Evolutionary conservation across 257 asterid species (phyloP), one percentile per base, ranked within the genome.

Genomic region (Leptodermis oblonga): DNA sequence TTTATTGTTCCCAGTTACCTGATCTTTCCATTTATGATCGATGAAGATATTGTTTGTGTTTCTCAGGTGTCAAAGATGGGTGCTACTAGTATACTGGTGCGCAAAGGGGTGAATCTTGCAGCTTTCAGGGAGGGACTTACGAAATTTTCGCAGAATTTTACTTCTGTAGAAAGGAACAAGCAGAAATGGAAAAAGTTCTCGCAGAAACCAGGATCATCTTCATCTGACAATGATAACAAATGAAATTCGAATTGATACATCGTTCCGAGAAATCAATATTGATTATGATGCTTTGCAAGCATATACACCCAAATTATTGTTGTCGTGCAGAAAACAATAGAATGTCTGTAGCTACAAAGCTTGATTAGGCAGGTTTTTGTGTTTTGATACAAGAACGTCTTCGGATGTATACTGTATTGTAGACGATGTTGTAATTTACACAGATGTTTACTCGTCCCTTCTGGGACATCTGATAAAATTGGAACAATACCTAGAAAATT

Each of bases 51-150:
- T n/a, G n/a, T 23, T 34, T 51, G 0, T 72, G 36, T 36, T 42
- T 68, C 46, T 20, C 74, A 90, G 94, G 94, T 90, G 58, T 85
- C 96, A 45, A 85, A 82, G 42, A 90, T 90, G 94, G 97, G 96
- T 7, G 96, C 77, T 31, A 88, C 94, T 0, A 82, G 92, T 76
- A 64, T 90, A 68, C 79, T 85, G 84, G 97, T 90, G 70, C 80
- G 76, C 72, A 81, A 84, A 13, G 97, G 97, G 22, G 92, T 90
- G 48, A 85, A 79, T 64, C 78, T 88, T 7, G 90, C 81, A 54
- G 89, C 94, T 72, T 70, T 88, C 79, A 83, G 86, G 69, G 86
- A 88, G 64, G 96, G 94, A 39, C 87, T 90, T 28, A 69, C 86
- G 17, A 62, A 83, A 42, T 90, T 81, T 67, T 74, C 85, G 17